Evolutionary conservation across 2,329 filamentous ascomycete genomes (phyloP).

Genomic region (Thielaviopsis euricoi): DNA sequence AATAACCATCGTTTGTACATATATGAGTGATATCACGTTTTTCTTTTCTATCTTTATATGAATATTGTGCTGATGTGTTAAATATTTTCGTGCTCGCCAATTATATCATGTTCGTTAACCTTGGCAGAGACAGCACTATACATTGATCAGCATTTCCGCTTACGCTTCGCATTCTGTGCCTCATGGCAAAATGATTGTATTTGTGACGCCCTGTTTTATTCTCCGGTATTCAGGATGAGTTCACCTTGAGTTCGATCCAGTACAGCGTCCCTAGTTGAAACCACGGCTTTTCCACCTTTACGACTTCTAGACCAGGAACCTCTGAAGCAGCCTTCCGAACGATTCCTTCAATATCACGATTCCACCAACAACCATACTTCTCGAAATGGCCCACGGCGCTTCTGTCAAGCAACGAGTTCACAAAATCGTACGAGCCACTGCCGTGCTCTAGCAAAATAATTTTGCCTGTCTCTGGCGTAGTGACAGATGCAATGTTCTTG

Average conservation of each 20-base stretch:
- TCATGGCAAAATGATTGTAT: too few species aligned
- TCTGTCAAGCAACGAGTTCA: constrained; percentile 40
- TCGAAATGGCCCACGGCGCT: constrained; percentile 38
- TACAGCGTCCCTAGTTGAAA: constrained; percentile 41
- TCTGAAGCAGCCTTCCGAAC: constrained; percentile 30
- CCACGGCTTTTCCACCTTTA: constrained; percentile 34
- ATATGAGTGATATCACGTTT: too few species aligned
- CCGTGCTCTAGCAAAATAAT: constrained; percentile 49
- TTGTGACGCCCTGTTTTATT: not conserved
- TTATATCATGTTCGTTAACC: too few species aligned
- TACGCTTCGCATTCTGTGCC: too few species aligned
- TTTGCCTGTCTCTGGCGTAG: constrained; percentile 38
- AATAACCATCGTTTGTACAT: too few species aligned
- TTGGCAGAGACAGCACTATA: too few species aligned
- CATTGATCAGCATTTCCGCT: too few species aligned
- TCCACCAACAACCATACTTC: constrained; percentile 53
- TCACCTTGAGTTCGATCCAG: constrained; percentile 38
- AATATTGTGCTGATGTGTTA: too few species aligned
- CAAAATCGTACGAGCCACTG: constrained; percentile 33
- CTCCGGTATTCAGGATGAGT: constrained; percentile 13
- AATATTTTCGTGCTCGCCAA: too few species aligned
- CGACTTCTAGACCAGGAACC: constrained; percentile 39
- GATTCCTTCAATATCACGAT: constrained; percentile 41
- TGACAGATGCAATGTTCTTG: constrained; percentile 31
- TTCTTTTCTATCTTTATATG: too few species aligned